A percentile compares a stretch with the other conserved stretches of the same genome.
These are phyloP conservation scores for Chlamydomonas sp. DNA, from an alignment of 139 green algal species.

Conservation along the genomic window DNA sequence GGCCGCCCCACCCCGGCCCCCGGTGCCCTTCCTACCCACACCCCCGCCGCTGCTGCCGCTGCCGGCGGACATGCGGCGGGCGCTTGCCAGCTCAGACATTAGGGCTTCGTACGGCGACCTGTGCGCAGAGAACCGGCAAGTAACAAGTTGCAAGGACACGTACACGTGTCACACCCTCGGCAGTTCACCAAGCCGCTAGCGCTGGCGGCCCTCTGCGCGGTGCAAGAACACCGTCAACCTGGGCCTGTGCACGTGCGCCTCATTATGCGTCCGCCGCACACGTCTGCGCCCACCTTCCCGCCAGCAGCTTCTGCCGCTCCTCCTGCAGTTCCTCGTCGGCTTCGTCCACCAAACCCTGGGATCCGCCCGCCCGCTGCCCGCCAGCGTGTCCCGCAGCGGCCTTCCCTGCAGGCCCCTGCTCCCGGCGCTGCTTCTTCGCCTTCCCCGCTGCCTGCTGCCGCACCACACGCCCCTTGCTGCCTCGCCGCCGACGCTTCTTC, in stretches of 20 bases:
- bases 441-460: too few species aligned
- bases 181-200: too few species aligned
- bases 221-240: too few species aligned
- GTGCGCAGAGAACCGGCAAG: too few species aligned
- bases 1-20: too few species aligned
- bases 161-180: too few species aligned
- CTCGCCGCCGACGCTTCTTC: conserved; percentile 3
- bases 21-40: too few species aligned
- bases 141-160: too few species aligned
- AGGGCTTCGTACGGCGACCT: conserved; percentile 27
- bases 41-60: not conserved
- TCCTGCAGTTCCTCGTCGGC: not conserved
- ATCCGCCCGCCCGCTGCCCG: not conserved
- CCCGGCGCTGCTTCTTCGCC: not conserved
- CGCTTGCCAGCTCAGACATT: conserved; percentile 13
- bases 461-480: too few species aligned
- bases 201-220: too few species aligned
- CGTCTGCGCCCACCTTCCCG: not conserved
- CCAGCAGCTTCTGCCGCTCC: conserved; percentile 18
- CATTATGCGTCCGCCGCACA: not conserved
- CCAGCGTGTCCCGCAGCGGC: not conserved
- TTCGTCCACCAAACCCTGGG: not conserved
- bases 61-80: not conserved
- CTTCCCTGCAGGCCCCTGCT: not conserved
- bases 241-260: not conserved